A percentile compares a stretch with the other conserved stretches of the same genome.
Conservation (phyloP, 768 basidiomycete species). For the Candolleomyces eurysporus region DNA sequence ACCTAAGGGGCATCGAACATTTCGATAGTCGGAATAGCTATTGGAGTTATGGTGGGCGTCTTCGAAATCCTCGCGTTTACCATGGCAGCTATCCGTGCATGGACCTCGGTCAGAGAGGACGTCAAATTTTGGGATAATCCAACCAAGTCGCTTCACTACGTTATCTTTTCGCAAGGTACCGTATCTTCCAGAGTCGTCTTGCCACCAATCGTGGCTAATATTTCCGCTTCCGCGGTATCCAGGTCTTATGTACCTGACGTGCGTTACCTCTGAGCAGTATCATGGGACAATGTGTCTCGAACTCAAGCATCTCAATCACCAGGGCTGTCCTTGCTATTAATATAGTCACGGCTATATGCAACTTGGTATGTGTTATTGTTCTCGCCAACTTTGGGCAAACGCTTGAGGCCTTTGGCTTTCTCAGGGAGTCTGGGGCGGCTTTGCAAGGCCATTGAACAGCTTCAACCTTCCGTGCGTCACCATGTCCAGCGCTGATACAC, state of each 20-base stretch:
- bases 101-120: constrained; percentile 3
- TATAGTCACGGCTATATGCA: too few species aligned
- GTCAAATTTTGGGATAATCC: constrained; percentile 2
- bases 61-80: constrained; percentile 3
- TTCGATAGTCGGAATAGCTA: neutral
- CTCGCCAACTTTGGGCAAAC: too few species aligned
- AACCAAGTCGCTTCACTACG: constrained; percentile 1
- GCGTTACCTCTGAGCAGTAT: too few species aligned
- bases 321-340: too few species aligned
- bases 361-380: too few species aligned
- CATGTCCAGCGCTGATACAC: too few species aligned
- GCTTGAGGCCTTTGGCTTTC: neutral
- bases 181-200: neutral
- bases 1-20: neutral
- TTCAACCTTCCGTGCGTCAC: constrained; percentile 7
- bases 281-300: too few species aligned
- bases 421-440: neutral
- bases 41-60: neutral
- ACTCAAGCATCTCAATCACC: too few species aligned
- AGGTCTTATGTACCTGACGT: too few species aligned
- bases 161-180: constrained; percentile 10
- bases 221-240: too few species aligned
- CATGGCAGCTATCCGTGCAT: constrained; percentile 5
- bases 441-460: constrained; percentile 3
- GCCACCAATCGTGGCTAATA: neutral